Percentiles rank a stretch among this genome's conserved stretches.
These are phyloP conservation scores for Stenogyne calaminthoides DNA, from an alignment of 305 asterid genomes.

Conservation along the genomic window DNA sequence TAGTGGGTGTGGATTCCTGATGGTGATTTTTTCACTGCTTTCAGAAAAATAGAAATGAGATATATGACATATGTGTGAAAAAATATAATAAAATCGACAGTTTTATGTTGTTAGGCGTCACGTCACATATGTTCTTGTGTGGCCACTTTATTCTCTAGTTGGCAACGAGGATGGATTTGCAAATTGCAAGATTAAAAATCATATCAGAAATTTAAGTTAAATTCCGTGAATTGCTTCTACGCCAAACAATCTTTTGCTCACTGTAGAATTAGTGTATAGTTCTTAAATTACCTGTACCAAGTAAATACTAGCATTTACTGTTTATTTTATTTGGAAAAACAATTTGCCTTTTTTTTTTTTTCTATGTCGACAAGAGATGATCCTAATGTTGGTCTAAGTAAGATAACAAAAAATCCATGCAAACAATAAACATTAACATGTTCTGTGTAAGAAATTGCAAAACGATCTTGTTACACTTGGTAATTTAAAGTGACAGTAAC, in stretches of 20 bases:
- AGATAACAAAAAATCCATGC: neutral
- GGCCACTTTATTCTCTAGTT: too few relatives aligned
- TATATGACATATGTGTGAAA: neutral
- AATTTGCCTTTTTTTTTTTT: neutral
- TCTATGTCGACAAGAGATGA: neutral
- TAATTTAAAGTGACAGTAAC: slow-evolving; percentile 7
- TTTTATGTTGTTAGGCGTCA: neutral
- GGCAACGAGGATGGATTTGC: neutral
- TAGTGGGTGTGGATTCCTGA: slow-evolving; percentile 29
- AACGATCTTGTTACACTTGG: neutral
- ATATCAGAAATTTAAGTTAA: neutral
- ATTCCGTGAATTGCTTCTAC: neutral
- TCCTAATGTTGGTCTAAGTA: neutral
- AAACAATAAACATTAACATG: neutral
- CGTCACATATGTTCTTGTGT: neutral
- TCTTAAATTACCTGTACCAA: too few relatives aligned
- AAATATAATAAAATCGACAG: neutral
- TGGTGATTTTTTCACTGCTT: slow-evolving; percentile 1
- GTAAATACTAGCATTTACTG: neutral
- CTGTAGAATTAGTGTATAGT: neutral
- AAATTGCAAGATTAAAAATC: neutral
- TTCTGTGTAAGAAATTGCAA: too few relatives aligned
- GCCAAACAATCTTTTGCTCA: neutral
- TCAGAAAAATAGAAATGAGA: neutral
- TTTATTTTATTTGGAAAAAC: neutral